Base-by-base conservation (phyloP, 768 basidiomycete species). In the Psilocybe cubensis region DNA sequence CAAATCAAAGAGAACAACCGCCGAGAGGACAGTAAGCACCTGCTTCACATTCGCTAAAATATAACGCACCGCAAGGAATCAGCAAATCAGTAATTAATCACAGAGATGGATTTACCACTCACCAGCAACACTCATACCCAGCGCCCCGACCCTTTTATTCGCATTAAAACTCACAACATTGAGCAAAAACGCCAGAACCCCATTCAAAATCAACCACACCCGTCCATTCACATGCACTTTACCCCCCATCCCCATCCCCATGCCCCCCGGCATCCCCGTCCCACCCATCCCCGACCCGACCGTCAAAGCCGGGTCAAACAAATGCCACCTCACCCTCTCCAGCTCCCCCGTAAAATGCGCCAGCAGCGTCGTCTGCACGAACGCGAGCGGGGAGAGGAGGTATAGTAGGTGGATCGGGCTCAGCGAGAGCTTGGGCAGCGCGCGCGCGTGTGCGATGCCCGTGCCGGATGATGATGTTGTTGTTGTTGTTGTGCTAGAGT, bases 101-200 rank as follows among this genome's bases (percentile, higher is more conserved):
- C 17, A 27, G 8, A 17, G 10, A 28, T 27, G 17, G 24, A 59
- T 33, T 28, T n/a, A 10, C 31, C 4, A 77, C 85, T 54, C 58
- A 91, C 89, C 89, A 58, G 93, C 92, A 45, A 96, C 94, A 9
- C 90, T 92, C 91, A 96, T 96, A 45, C 88, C 90, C 61, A 96
- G 69, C 11, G 94, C 88, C 2, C 95, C 94, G 0, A 93, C 88
- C 68, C 90, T 87, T 72, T 89, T 88, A 75, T 98, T 99, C n/a
- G 97, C 92, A 38, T 91, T 92, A 68, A 99, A 97, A 69, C 90
- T 92, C 55, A 97, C 92, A 2, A 98, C 86, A 65, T 98, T 99
- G 50, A 99, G 77, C 12, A 86, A 89, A 67, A 97, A 98, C 3
- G 97, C 97, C 66, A 98, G 86, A 12, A 79, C 68, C 0, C 95